Evolutionary conservation across 2,329 filamentous ascomycete genomes (phyloP).

Genomic region (Penicillium sp.): DNA sequence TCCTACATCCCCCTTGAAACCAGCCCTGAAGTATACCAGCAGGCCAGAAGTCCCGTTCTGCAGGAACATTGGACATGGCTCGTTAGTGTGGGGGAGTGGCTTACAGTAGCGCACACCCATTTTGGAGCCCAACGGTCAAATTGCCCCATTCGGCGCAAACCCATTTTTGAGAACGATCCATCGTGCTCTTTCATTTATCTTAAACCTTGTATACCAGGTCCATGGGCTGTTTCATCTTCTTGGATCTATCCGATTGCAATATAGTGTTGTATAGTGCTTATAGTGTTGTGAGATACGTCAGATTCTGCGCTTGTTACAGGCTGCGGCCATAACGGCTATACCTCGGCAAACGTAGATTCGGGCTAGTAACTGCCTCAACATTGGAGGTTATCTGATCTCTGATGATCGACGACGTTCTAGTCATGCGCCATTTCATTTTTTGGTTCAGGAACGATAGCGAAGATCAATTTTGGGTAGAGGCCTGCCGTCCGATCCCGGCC

Average conservation of each 20-base stretch:
- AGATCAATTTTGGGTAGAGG: neutral
- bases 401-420: neutral
- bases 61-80: neutral
- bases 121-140: neutral
- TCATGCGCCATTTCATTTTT: neutral
- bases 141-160: neutral
- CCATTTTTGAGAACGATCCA: conserved; percentile 2
- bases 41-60: neutral
- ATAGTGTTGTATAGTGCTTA: neutral
- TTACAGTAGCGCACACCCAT: neutral
- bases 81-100: neutral
- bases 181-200: neutral
- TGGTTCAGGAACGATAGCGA: neutral
- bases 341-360: neutral
- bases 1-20: neutral
- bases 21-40: neutral
- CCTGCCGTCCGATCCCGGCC: neutral
- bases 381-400: neutral
- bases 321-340: neutral
- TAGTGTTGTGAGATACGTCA: neutral
- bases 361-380: neutral
- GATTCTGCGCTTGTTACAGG: neutral
- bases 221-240: neutral
- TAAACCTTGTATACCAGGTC: neutral
- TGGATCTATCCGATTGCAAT: neutral